These are phyloP conservation scores for Bonia amplexicaulis DNA, from an alignment of 176 grass and related monocot species.

Conservation along the genomic window DNA sequence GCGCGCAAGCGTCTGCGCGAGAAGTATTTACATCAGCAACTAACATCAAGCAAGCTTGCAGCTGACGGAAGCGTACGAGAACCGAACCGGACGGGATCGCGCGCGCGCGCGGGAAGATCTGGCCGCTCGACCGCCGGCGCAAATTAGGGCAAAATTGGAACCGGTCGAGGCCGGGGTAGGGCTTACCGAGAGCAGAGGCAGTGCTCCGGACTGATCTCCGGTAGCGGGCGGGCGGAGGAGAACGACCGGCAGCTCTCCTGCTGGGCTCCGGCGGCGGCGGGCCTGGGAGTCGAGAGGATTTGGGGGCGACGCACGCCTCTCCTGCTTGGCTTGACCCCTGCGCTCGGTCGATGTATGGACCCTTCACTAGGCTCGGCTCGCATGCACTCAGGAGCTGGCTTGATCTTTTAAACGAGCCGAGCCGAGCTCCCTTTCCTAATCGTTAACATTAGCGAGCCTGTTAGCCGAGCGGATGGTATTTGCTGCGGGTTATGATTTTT, in stretches of 20 bases:
- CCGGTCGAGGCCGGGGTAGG: neutral
- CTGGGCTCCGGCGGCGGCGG: neutral
- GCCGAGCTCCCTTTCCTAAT: too few species aligned
- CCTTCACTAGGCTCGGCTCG: neutral
- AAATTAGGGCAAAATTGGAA: neutral
- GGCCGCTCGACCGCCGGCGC: neutral
- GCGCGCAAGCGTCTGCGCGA: neutral
- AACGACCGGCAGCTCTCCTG: neutral
- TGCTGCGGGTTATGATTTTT: too few species aligned
- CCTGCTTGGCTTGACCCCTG: neutral
- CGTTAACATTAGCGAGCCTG: too few species aligned
- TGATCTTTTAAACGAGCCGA: too few species aligned
- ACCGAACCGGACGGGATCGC: neutral
- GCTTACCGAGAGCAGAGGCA: neutral
- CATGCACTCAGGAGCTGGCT: too few species aligned
- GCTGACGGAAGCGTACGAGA: neutral
- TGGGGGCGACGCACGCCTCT: neutral
- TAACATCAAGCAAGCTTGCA: neutral
- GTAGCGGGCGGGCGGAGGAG: neutral
- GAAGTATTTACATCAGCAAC: neutral
- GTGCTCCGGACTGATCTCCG: neutral
- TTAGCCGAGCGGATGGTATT: too few species aligned
- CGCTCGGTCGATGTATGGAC: too few species aligned
- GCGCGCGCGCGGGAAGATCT: neutral
- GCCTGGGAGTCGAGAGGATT: neutral